Evolutionary conservation across 129 eudicot genomes (phyloP).

Genomic region (Solidago caesia): DNA sequence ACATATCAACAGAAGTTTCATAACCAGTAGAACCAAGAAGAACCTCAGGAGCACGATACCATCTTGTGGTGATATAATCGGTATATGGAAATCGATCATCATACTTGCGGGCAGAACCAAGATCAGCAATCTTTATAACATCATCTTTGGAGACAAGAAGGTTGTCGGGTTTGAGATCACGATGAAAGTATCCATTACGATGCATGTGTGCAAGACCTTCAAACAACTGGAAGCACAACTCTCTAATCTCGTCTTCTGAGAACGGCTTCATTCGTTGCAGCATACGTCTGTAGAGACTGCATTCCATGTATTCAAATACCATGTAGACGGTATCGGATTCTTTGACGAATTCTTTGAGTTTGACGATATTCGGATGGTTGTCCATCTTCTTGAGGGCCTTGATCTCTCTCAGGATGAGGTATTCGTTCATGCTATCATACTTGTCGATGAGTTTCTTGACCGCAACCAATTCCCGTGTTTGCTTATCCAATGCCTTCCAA

Average conservation of each 20-base stretch:
- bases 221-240: too few species aligned
- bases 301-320: too few species aligned
- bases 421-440: background rate
- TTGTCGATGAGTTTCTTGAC: conserved; percentile 7
- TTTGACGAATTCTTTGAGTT: too few species aligned
- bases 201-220: too few species aligned
- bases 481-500: background rate
- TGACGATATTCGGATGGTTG: too few species aligned
- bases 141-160: too few species aligned
- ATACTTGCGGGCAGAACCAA: conserved; percentile 1
- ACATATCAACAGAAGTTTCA: too few species aligned
- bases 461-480: background rate
- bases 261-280: background rate
- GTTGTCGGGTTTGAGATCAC: too few species aligned
- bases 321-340: too few species aligned
- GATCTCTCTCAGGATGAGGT: background rate
- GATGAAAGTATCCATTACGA: too few species aligned
- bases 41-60: conserved; percentile 17
- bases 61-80: background rate
- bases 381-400: background rate
- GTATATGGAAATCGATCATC: background rate
- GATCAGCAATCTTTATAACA: background rate
- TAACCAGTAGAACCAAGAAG: background rate
- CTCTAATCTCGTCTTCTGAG: too few species aligned
- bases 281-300: background rate